Conservation (phyloP, 2,329 filamentous ascomycete species). For the Aspergillus costaricaensis region DNA sequence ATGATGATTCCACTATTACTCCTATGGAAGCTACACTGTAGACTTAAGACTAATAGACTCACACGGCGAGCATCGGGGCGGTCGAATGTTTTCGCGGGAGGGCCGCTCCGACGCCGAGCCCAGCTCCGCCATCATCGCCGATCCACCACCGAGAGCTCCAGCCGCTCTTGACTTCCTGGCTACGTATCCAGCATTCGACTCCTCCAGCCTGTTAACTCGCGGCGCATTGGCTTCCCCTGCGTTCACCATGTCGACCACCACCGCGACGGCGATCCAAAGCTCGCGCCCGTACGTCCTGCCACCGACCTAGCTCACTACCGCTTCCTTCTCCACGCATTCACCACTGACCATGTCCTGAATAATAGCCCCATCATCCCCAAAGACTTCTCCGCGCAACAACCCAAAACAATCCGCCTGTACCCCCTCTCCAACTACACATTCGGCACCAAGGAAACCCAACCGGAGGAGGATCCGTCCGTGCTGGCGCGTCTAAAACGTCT, state of each 20-base stretch:
- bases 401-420: constrained; percentile 84
- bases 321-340: background rate
- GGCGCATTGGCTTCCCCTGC: background rate
- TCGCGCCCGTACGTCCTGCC: constrained; percentile 60
- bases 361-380: constrained; percentile 77
- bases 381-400: constrained; percentile 85
- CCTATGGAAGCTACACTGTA: too few species aligned
- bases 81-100: constrained; percentile 33
- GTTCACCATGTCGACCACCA: constrained; percentile 76
- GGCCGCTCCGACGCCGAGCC: background rate
- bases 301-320: background rate
- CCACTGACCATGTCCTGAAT: constrained; percentile 3
- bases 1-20: background rate
- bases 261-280: constrained; percentile 73
- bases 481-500: constrained; percentile 87
- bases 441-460: constrained; percentile 96
- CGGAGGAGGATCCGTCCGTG: constrained; percentile 95
- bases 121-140: background rate
- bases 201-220: background rate
- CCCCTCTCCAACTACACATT: constrained; percentile 99
- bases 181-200: background rate
- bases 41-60: background rate
- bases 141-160: background rate
- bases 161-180: background rate
- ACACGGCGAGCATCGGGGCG: constrained; percentile 13